Percentiles rank a stretch among this genome's conserved stretches.
Conservation (phyloP, 228 moss, liverwort and hornwort genomes). For the Sphagnum magellanicum region DNA sequence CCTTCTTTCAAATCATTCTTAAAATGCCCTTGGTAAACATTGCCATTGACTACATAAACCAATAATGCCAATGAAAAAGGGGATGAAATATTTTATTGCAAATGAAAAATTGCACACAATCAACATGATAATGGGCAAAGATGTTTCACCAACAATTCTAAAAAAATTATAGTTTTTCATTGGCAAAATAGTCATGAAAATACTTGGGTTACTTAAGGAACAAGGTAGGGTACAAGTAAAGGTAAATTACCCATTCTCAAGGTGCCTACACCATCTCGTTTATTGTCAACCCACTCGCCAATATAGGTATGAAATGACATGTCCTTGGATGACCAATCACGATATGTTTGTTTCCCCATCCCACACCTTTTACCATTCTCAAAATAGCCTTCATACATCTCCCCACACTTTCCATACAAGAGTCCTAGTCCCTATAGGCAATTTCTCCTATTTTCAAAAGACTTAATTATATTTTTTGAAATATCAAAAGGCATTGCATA, state of each 20-base stretch:
- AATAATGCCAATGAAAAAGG: background rate
- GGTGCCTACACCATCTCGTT: constrained; percentile 72
- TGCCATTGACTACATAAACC: constrained; percentile 52
- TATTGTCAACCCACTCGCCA: constrained; percentile 72
- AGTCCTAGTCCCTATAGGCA: constrained; percentile 59
- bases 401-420: constrained; percentile 69
- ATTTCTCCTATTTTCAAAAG: too few species aligned
- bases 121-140: too few species aligned
- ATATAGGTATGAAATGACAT: constrained; percentile 65
- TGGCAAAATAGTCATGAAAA: too few species aligned
- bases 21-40: constrained; percentile 72
- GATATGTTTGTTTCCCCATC: constrained; percentile 68
- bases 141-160: too few species aligned
- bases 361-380: constrained; percentile 71
- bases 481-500: too few species aligned
- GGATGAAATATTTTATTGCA: background rate
- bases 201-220: too few species aligned
- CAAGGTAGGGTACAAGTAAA: too few species aligned
- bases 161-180: too few species aligned
- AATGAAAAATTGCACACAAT: too few species aligned
- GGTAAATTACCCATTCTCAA: constrained; percentile 51
- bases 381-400: constrained; percentile 68
- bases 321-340: constrained; percentile 57
- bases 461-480: too few species aligned
- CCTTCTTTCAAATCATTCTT: constrained; percentile 75